Percentiles rank a stretch among this genome's conserved stretches.
Evolutionary conservation across 148 eudicot genomes (phyloP).

Genomic region (Amaranthus palmeri): DNA sequence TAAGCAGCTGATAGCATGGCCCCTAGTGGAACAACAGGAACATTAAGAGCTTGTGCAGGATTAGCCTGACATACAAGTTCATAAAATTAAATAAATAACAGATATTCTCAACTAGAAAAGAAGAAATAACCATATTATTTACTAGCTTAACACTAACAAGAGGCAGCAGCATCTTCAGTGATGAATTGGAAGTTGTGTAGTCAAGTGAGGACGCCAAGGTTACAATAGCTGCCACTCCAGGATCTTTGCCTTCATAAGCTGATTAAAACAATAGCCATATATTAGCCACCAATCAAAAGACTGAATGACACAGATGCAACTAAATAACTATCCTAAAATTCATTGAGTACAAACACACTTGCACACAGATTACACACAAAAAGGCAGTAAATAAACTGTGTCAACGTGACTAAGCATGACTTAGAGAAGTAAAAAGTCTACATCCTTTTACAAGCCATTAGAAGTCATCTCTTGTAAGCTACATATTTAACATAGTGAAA

Average conservation of each 20-base stretch:
- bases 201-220: conserved; percentile 94
- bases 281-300: background rate
- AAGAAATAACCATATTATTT: background rate
- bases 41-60: conserved; percentile 91
- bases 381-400: background rate
- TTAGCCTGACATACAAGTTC: conserved; percentile 60
- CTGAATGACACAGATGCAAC: background rate
- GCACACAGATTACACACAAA: background rate
- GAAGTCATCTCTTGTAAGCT: no score
- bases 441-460: no score
- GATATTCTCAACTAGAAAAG: conserved; percentile 8
- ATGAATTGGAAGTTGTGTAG: conserved; percentile 83
- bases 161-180: conserved; percentile 86
- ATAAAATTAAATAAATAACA: background rate
- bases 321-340: background rate
- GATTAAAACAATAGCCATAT: conserved; percentile 7
- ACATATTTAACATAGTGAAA: no score
- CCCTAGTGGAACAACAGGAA: conserved; percentile 96
- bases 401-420: no score
- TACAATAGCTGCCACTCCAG: conserved; percentile 68
- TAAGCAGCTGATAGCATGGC: conserved; percentile 83
- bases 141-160: conserved; percentile 56
- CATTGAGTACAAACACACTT: background rate
- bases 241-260: conserved; percentile 77
- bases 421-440: no score